These are phyloP conservation scores for Nakaseomyces kungkrabaensis DNA, from an alignment of 1,139 yeast genomes.

Conservation along the genomic window DNA sequence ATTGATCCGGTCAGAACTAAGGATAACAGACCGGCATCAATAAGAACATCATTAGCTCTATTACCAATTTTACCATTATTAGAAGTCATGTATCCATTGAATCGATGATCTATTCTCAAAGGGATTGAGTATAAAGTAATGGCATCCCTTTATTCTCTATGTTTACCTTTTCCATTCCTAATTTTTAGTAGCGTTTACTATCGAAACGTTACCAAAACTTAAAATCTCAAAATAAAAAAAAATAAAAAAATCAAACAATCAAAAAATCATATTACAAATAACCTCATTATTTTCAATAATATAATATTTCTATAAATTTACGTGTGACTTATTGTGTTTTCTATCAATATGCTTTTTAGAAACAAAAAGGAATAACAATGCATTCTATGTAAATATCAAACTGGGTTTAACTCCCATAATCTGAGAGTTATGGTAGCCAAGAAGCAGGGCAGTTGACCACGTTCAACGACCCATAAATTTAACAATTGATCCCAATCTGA, in stretches of 20 bases:
- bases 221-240: background rate
- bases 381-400: background rate
- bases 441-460: slow-evolving; percentile 69
- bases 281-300: no score
- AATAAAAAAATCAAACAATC: background rate
- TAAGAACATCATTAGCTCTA: background rate
- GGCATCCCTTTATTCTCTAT: no score
- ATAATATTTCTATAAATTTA: no score
- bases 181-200: background rate
- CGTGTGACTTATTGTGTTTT: no score
- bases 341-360: no score
- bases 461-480: slow-evolving; percentile 57
- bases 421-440: slow-evolving; percentile 66
- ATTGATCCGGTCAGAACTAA: slow-evolving; percentile 28
- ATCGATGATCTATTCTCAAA: no score
- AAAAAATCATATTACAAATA: background rate
- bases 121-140: no score
- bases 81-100: no score
- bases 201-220: background rate
- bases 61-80: background rate
- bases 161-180: no score
- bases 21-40: slow-evolving; percentile 24
- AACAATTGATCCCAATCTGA: slow-evolving; percentile 46
- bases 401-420: slow-evolving; percentile 36
- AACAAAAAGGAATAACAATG: no score